Evolutionary conservation across 73 alveolate species (phyloP).

Genomic region (Paramecium bursaria): DNA sequence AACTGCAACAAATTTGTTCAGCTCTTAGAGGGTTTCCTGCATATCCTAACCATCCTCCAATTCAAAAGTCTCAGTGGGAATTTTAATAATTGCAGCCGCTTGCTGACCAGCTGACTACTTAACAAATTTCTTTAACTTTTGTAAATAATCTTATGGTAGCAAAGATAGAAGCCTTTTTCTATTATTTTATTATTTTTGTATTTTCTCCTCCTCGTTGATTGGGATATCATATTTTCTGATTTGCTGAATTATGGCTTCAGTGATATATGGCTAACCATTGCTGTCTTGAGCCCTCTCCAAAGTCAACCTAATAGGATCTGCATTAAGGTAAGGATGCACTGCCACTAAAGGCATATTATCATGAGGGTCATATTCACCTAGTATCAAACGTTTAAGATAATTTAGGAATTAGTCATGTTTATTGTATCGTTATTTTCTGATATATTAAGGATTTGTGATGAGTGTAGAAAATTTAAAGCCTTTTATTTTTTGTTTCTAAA

Average conservation of each 20-base stretch:
- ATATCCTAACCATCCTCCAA: conserved; percentile 2
- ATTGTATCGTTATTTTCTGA: neutral
- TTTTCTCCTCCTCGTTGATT: neutral
- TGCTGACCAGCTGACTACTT: neutral
- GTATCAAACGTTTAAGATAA: neutral
- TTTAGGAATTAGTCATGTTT: conserved; percentile 31
- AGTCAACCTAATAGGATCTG: neutral
- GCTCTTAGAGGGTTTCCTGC: conserved; percentile 3
- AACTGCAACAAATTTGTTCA: conserved; percentile 33
- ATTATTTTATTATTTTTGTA: neutral
- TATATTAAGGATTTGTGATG: neutral
- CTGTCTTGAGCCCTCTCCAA: neutral
- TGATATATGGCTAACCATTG: neutral
- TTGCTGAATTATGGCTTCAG: conserved; percentile 7
- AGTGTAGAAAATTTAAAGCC: neutral
- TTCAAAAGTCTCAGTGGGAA: conserved; percentile 52
- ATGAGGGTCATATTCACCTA: neutral
- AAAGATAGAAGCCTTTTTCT: conserved; percentile 14
- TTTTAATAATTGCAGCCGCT: neutral
- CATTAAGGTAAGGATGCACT: conserved; percentile 21
- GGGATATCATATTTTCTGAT: conserved; percentile 44
- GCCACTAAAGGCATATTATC: neutral
- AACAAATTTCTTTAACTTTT: conserved; percentile 10
- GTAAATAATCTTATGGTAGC: neutral
- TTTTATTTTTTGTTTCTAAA: neutral